A percentile compares a stretch with the other conserved stretches of the same genome.
phyloP scores from a whole-genome alignment of 306 rosid genomes.

The Mimosa pudica region DNA sequence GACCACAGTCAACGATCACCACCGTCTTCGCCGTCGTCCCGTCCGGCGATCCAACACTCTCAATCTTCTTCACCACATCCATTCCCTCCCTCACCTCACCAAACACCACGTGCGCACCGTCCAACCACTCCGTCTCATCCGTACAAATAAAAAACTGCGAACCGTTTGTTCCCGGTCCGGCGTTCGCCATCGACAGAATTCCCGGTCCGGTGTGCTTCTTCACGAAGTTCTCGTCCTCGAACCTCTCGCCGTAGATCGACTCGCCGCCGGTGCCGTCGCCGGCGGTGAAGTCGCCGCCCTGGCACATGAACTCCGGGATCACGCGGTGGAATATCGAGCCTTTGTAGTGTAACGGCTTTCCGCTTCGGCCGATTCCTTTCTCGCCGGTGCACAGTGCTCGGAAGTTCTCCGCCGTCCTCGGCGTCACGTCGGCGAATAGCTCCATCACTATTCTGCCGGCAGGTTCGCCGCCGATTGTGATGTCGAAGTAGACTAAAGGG shows the following conservation, averaged over 20 bases:
- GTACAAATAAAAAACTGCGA: conserved; percentile 97
- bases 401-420: conserved; percentile 87
- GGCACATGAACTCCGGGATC: conserved; percentile 85
- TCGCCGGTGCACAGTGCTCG: conserved; percentile 96
- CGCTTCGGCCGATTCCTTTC: conserved; percentile 57
- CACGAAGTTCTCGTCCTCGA: conserved; percentile 86
- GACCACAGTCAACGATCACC: conserved; percentile 70
- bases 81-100: conserved; percentile 76
- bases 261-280: conserved; percentile 96
- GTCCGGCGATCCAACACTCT: conserved; percentile 73
- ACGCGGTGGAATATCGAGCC: conserved; percentile 72
- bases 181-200: conserved; percentile 82
- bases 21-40: conserved; percentile 72
- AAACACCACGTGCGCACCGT: conserved; percentile 92
- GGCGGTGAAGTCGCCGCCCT: conserved; percentile 94
- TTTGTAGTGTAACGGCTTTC: conserved; percentile 72
- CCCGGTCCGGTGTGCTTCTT: conserved; percentile 95
- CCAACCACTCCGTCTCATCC: conserved; percentile 83
- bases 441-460: conserved; percentile 81
- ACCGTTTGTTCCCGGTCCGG: conserved; percentile 89
- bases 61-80: conserved; percentile 62
- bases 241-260: conserved; percentile 89
- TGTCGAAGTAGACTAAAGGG: conserved; percentile 82
- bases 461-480: conserved; percentile 61
- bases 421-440: conserved; percentile 78